Base-by-base conservation (phyloP, 2,329 filamentous ascomycete genomes). In the Calonectria honghensis region DNA sequence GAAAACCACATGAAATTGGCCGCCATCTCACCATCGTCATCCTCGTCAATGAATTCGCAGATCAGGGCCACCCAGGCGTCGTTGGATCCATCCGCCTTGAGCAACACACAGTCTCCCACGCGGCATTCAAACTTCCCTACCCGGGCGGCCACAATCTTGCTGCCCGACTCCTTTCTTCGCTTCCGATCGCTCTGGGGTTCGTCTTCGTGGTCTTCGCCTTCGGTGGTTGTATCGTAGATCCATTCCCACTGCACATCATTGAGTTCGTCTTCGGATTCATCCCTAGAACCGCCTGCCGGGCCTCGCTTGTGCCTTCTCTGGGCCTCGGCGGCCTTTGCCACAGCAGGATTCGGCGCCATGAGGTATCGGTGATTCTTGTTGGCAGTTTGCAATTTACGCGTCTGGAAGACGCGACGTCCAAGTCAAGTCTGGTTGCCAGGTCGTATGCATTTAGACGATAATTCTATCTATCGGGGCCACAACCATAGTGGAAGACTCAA, bases 1-100 rank as follows among this genome's bases (percentile, higher is more conserved):
- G 95, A 96, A 83, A 99, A 98, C 97, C 97, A 99, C 90, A 98
- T 93, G 82, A 99, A 97, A 76, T 94, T 94, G 70, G 94, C 96
- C 32, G 93, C 92, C 88, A 95, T 98, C 54, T 94, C 84, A 31
- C 82, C 85, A 20, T 85, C 83, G 16, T 94, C 93, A 27, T 94
- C 93, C 39, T 93, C 91, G 59, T 96, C 93, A 50, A 93, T 83
- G 78, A 99, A 98, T 54, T 95, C 93, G 80, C 93, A 94, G 68
- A 98, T 94, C 75, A 99, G 92, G 41, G 95, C 97, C 3, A 97
- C 94, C 96, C 97, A 99, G 14, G 96, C 94, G 81, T 97, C 95
- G 77, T 95, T 95, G 51, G 92, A 91, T 5, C 95, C 95, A 50
- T 97, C 95, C 1, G 96, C 95, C 84, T 98, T 97, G 70, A 99